These are phyloP conservation scores for Nitzschia sp. DNA, from an alignment of 108 stramenopile genomes.

Conservation along the genomic window DNA sequence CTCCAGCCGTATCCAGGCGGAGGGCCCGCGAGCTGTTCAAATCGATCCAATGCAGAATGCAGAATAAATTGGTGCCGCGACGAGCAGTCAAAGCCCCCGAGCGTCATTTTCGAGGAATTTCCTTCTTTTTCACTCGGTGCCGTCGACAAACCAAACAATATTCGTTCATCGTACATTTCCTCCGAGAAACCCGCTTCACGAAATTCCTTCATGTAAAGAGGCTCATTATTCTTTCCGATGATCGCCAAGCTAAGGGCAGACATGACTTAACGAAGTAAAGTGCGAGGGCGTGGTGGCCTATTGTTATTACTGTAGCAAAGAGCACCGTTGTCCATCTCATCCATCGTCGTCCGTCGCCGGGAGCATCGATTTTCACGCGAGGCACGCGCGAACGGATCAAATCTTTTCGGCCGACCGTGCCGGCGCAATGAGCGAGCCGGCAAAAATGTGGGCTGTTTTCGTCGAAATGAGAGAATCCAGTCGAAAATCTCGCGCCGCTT, in stretches of 20 bases:
- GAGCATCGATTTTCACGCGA: too few relatives aligned
- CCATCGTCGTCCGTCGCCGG: too few relatives aligned
- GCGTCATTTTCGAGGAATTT: too few relatives aligned
- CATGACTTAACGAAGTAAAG: constrained; percentile 22
- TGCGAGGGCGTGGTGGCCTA: background rate
- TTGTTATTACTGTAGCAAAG: too few relatives aligned
- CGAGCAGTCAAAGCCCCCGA: constrained; percentile 19
- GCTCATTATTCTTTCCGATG: constrained; percentile 57
- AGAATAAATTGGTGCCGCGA: constrained; percentile 44
- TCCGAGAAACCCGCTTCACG: background rate
- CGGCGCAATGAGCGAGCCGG: too few relatives aligned
- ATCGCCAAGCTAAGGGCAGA: constrained; percentile 45
- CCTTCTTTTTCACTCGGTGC: background rate
- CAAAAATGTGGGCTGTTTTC: too few relatives aligned
- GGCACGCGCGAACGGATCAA: too few relatives aligned
- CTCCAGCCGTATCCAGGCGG: constrained; percentile 43
- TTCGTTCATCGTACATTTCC: background rate
- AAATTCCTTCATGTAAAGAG: constrained; percentile 52
- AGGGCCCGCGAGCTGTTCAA: constrained; percentile 55
- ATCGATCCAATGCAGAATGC: constrained; percentile 61
- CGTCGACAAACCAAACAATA: constrained; percentile 9
- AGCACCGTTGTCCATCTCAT: too few relatives aligned
- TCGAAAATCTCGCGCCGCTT: too few relatives aligned
- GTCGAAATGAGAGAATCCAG: too few relatives aligned
- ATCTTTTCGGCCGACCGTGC: too few relatives aligned